Conservation (phyloP, 371 early-diverging fungal species). For the Homolaphlyctis polyrhiza region DNA sequence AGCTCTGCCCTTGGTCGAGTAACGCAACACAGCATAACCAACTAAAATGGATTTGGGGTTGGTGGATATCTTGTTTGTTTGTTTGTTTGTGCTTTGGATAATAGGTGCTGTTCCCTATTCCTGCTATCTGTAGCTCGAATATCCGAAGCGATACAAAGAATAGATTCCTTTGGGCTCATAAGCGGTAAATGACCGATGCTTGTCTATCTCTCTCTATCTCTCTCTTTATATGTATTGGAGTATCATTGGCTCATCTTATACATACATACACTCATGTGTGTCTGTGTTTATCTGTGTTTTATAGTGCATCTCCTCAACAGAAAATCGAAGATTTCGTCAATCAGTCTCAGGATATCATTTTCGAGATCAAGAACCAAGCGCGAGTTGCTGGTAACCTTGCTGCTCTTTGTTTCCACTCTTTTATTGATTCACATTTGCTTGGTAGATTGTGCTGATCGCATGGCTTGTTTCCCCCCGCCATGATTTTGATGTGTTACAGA, state of each 20-base stretch:
- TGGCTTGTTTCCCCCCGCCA: not conserved
- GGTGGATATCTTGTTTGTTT: not conserved
- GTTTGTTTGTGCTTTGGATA: not conserved
- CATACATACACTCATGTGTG: too few relatives aligned
- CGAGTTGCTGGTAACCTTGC: slow-evolving; percentile 31
- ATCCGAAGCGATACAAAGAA: slow-evolving; percentile 44
- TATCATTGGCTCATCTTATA: too few relatives aligned
- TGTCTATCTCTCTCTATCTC: too few relatives aligned
- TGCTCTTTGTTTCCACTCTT: too few relatives aligned
- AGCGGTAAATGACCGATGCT: slow-evolving; percentile 23
- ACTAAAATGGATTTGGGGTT: too few relatives aligned
- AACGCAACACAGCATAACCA: too few relatives aligned
- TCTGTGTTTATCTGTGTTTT: too few relatives aligned
- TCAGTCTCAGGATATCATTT: slow-evolving; percentile 47
- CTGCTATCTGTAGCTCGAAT: slow-evolving; percentile 46
- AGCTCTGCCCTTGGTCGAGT: too few relatives aligned
- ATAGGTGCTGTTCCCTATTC: slow-evolving; percentile 50
- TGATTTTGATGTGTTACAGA: not conserved
- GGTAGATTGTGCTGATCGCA: not conserved
- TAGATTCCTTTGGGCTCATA: slow-evolving; percentile 46
- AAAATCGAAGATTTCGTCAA: slow-evolving; percentile 54
- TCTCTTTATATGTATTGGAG: too few relatives aligned
- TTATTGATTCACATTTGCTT: too few relatives aligned
- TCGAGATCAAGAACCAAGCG: slow-evolving; percentile 51
- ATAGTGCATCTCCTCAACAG: slow-evolving; percentile 42